Evolutionary conservation across 1,284 basidiomycete genomes (phyloP).

Genomic region (Phlebopus sp.): DNA sequence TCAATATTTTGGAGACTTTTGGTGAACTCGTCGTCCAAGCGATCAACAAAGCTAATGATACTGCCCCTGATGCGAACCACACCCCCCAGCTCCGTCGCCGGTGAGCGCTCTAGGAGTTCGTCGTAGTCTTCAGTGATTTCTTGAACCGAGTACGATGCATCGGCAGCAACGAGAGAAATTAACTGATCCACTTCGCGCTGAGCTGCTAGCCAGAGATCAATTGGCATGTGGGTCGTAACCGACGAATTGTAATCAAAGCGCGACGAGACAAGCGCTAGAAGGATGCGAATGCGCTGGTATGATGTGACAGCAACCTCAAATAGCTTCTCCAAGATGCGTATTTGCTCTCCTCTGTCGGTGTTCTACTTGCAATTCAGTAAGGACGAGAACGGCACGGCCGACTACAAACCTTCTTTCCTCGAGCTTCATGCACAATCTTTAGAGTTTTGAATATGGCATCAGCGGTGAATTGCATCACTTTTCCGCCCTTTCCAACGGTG

Average conservation of each 20-base stretch:
- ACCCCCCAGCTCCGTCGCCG: slow-evolving; percentile 65
- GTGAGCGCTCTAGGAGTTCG: slow-evolving; percentile 83
- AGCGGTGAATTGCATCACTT: slow-evolving; percentile 78
- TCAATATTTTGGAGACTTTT: slow-evolving; percentile 98
- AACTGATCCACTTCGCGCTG: slow-evolving; percentile 89
- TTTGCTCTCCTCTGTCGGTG: slow-evolving; percentile 95
- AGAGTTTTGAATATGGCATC: slow-evolving; percentile 95
- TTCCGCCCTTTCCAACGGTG: slow-evolving; percentile 91
- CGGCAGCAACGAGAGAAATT: slow-evolving; percentile 71
- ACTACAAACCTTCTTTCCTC: slow-evolving; percentile 85
- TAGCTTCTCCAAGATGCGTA: slow-evolving; percentile 87
- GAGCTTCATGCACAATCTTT: slow-evolving; percentile 88
- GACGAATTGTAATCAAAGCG: slow-evolving; percentile 98
- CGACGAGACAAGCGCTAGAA: slow-evolving; percentile 90
- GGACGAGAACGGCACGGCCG: not conserved
- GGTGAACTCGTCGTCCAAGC: slow-evolving; percentile 98
- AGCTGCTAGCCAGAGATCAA: slow-evolving; percentile 88
- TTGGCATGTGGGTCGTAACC: slow-evolving; percentile 83
- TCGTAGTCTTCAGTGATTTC: slow-evolving; percentile 91
- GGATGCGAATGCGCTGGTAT: slow-evolving; percentile 93
- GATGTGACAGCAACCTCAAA: slow-evolving; percentile 82
- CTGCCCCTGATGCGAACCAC: slow-evolving; percentile 84
- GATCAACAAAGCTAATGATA: slow-evolving; percentile 93
- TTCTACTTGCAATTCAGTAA: slow-evolving; percentile 53
- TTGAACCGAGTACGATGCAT: slow-evolving; percentile 82